Evolutionary conservation across 176 grass and related monocot species (phyloP), one percentile per base, ranked within the genome.

Genomic region (Triticum dicoccoides): DNA sequence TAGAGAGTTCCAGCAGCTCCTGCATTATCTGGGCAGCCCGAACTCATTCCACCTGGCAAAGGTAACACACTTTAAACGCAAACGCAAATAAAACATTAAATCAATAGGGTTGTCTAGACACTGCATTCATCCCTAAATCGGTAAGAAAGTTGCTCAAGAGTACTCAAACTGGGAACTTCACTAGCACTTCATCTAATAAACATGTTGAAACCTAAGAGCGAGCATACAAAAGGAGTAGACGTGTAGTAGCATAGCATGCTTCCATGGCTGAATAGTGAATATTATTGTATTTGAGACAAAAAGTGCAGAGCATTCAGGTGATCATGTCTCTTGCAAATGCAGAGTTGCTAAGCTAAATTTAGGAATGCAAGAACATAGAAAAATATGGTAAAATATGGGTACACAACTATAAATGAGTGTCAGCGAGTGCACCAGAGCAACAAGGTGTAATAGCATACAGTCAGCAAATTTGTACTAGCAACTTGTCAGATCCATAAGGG

Each of bases 1-100:
- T 99, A 99, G 82, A 99, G 92, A 73, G 97, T 99, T 66, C 97
- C 97, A 11, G 97, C 97, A 87, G 92, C 97, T 86, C 97, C 97
- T 69, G 94, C 87, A 89, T 99, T 99, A 45, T 99, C 97, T 8
- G 89, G 97, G 80, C 97, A 99, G 52, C 97, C 92, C 2, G 85
- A 97, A 91, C 97, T 99, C 66, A 9, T 82, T 27, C 97, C 97
- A 66, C 97, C 94, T 97, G 76, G 63, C 85, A 42, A 91, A 75
- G 21, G 79, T 17, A 61, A 15, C n/a, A 8, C 39, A 21, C 38
- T 76, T 91, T 63, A 91, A 68, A 61, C 41, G 63, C n/a, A 37
- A 61, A 83, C 8, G 66, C 25, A 45, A 38, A 71, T 9, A 71
- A 64, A 82, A 59, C 17, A 33, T 67, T 54, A 64, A 70, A 85